Conservation (phyloP, 345 rosid genomes). For the Kernera saxatilis region DNA sequence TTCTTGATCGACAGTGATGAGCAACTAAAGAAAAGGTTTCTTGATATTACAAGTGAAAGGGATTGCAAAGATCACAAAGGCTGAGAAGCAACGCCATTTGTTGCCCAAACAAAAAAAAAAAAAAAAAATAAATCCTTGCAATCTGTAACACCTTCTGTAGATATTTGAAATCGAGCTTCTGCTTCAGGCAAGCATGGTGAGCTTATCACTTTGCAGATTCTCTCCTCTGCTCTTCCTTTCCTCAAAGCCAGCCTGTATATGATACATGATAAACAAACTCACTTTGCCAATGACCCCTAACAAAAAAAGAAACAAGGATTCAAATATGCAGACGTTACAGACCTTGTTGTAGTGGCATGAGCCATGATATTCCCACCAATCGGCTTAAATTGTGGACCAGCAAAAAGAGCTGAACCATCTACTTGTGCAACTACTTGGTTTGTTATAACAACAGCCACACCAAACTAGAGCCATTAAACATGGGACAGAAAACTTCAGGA, state of each 20-base stretch:
- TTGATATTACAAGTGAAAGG: slow-evolving; percentile 3
- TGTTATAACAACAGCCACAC: slow-evolving; percentile 90
- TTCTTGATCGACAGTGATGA: background rate
- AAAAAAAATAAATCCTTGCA: slow-evolving; percentile 58
- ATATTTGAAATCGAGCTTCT: slow-evolving; percentile 86
- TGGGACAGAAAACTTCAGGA: background rate
- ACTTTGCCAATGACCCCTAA: background rate
- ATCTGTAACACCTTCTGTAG: slow-evolving; percentile 80
- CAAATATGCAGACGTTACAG: background rate
- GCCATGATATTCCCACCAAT: slow-evolving; percentile 99
- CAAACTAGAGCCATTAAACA: slow-evolving; percentile 49
- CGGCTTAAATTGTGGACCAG: slow-evolving; percentile 97
- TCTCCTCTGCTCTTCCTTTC: slow-evolving; percentile 95
- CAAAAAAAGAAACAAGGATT: background rate
- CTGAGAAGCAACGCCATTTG: background rate
- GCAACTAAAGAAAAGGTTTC: background rate
- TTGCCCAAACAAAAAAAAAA: background rate
- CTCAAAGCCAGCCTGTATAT: slow-evolving; percentile 65
- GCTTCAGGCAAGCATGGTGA: slow-evolving; percentile 95
- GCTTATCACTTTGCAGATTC: slow-evolving; percentile 95
- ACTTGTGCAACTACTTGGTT: slow-evolving; percentile 99
- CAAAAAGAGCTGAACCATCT: slow-evolving; percentile 91
- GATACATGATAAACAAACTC: background rate
- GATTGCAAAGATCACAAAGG: background rate
- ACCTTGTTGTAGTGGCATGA: slow-evolving; percentile 99